Evolutionary conservation across 352 stramenopile genomes (phyloP).

Genomic region (Phytophthora hibernalis): DNA sequence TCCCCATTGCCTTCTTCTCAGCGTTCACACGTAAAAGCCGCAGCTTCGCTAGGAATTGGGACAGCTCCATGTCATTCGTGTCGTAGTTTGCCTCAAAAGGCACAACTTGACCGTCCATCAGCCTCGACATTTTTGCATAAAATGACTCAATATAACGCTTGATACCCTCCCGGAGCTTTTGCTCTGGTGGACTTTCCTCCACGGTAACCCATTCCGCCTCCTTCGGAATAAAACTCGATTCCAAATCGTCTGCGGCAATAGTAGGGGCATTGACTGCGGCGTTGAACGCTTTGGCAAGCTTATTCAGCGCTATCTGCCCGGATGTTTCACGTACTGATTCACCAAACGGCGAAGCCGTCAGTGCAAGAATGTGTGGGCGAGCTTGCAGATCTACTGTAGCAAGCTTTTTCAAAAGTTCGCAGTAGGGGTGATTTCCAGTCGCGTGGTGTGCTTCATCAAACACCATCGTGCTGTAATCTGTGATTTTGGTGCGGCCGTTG

Average conservation of each 20-base stretch:
- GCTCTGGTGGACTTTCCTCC: conserved; percentile 42
- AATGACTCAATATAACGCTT: conserved; percentile 59
- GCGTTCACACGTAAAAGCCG: conserved; percentile 31
- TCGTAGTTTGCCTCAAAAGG: conserved; percentile 62
- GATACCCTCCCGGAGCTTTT: conserved; percentile 46
- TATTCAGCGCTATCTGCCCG: conserved; percentile 44
- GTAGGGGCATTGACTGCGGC: conserved; percentile 70
- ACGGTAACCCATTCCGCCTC: conserved; percentile 68
- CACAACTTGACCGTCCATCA: conserved; percentile 44
- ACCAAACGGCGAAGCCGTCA: conserved; percentile 81
- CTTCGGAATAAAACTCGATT: conserved; percentile 60
- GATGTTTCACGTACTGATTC: conserved; percentile 48
- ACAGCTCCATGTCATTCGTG: conserved; percentile 57
- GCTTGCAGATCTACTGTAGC: conserved; percentile 24
- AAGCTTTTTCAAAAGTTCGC: conserved; percentile 57
- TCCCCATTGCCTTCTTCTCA: conserved; percentile 22
- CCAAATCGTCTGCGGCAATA: conserved; percentile 51
- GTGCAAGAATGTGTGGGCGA: conserved; percentile 62
- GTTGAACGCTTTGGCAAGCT: conserved; percentile 55
- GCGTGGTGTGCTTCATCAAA: conserved; percentile 87
- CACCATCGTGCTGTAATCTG: conserved; percentile 74
- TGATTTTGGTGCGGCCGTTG: conserved; percentile 40
- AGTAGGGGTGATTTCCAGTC: conserved; percentile 69
- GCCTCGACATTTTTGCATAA: conserved; percentile 32
- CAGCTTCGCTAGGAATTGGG: conserved; percentile 58